Percentiles rank a stretch among this genome's conserved stretches.
Evolutionary conservation across 2,329 filamentous ascomycete genomes (phyloP).

Genomic region (Lomentospora prolificans): DNA sequence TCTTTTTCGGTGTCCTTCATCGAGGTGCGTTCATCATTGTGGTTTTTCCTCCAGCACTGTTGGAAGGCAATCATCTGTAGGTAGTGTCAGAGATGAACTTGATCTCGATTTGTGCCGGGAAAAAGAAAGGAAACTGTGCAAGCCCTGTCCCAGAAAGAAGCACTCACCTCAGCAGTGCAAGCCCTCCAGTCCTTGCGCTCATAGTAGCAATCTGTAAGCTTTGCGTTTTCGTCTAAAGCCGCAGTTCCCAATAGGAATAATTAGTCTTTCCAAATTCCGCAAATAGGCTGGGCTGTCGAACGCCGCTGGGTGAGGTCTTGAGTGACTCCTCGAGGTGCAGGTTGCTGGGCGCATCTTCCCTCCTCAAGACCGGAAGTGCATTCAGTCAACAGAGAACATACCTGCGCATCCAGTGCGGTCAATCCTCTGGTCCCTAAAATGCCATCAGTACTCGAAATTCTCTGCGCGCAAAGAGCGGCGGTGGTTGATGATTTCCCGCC

Average conservation of each 20-base stretch:
- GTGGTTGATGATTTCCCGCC: too few relatives aligned
- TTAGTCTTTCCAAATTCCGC: neutral
- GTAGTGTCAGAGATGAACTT: neutral
- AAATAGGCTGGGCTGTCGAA: too few relatives aligned
- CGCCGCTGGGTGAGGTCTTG: too few relatives aligned
- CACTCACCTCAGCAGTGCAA: conserved; percentile 75
- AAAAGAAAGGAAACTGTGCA: too few relatives aligned
- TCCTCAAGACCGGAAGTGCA: too few relatives aligned
- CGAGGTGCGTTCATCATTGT: conserved; percentile 7
- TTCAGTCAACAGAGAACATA: conserved; percentile 28
- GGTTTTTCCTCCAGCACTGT: conserved; percentile 8
- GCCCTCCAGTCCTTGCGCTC: conserved; percentile 92
- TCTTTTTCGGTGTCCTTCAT: conserved; percentile 8
- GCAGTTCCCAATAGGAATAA: neutral
- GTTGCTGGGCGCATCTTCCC: too few relatives aligned
- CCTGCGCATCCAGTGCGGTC: conserved; percentile 92
- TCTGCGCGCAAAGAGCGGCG: neutral
- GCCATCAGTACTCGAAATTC: neutral
- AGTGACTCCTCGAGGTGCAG: neutral
- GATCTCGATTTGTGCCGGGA: too few relatives aligned
- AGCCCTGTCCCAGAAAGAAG: too few relatives aligned
- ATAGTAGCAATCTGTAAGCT: conserved; percentile 90
- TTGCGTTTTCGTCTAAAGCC: conserved; percentile 55
- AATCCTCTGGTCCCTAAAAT: conserved; percentile 84
- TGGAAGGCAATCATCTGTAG: conserved; percentile 8